A percentile compares a stretch with the other conserved stretches of the same genome.
phyloP scores from a whole-genome alignment of 805 yeast genomes.

The Scheffersomyces coipomensis region DNA sequence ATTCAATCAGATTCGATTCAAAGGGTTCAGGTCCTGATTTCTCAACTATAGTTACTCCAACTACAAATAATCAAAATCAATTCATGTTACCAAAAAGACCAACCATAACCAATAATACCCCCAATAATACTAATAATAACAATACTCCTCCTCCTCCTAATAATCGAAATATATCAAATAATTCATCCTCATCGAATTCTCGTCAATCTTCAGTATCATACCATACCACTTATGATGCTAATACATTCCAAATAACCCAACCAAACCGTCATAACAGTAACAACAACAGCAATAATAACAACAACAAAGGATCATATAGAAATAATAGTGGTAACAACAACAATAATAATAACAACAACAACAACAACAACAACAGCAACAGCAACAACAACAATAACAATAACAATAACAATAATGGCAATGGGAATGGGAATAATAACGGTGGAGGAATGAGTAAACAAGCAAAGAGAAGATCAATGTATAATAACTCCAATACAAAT shows the following conservation, averaged over 20 bases:
- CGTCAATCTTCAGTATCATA: not conserved
- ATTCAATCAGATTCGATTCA: conserved; percentile 28
- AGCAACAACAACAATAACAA: conserved; percentile 10
- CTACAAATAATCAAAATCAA: conserved; percentile 7
- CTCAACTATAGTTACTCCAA: conserved; percentile 14
- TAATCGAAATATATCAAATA: conserved; percentile 1
- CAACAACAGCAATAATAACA: conserved; percentile 3
- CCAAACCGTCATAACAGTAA: conserved; percentile 3
- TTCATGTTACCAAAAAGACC: conserved; percentile 4
- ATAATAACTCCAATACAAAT: too few species aligned
- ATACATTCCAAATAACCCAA: not conserved
- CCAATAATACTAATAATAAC: not conserved
- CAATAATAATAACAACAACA: conserved; percentile 5
- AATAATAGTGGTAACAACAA: conserved; percentile 5
- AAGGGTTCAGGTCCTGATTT: conserved; percentile 19
- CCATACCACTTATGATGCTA: not conserved
- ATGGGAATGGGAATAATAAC: conserved; percentile 5
- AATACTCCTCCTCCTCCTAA: not conserved
- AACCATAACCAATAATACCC: conserved; percentile 5
- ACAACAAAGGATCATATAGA: conserved; percentile 4
- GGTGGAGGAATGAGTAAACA: conserved; percentile 10
- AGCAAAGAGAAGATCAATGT: conserved; percentile 31
- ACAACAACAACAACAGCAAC: conserved; percentile 6
- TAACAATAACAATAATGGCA: conserved; percentile 9
- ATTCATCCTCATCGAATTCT: not conserved